Conservation (phyloP, 768 basidiomycete genomes). For the Paxillus rubicundulus region DNA sequence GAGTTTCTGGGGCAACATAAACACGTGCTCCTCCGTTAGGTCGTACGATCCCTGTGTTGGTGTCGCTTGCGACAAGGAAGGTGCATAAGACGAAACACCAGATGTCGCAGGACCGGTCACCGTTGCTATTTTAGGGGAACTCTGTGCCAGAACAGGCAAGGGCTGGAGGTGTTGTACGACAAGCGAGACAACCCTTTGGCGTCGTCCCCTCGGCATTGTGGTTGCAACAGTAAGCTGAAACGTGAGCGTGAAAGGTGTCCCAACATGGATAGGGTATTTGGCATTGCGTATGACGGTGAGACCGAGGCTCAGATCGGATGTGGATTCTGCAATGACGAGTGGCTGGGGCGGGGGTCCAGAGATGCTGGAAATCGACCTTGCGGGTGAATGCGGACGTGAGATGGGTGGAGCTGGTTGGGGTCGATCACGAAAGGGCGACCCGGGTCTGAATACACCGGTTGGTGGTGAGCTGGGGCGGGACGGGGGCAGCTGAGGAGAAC, state of each 20-base stretch:
- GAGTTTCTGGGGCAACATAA: constrained; percentile 12
- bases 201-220: constrained; percentile 33
- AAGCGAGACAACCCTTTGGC: constrained; percentile 45
- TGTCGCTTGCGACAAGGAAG: constrained; percentile 2
- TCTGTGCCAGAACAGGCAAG: constrained; percentile 26
- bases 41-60: constrained; percentile 3
- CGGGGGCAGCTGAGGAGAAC: constrained; percentile 53
- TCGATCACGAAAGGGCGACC: constrained; percentile 41
- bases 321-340: constrained; percentile 15
- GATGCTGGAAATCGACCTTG: constrained; percentile 24
- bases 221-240: constrained; percentile 54
- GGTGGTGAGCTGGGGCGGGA: constrained; percentile 61
- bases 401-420: constrained; percentile 25
- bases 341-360: constrained; percentile 18
- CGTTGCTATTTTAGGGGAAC: constrained; percentile 3
- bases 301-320: constrained; percentile 52
- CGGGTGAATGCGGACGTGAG: constrained; percentile 31
- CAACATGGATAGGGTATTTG: constrained; percentile 42
- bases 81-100: constrained; percentile 8
- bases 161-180: constrained; percentile 67
- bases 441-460: constrained; percentile 41
- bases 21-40: constrained; percentile 4
- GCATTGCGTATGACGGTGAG: constrained; percentile 53
- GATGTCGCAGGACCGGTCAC: constrained; percentile 2
- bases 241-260: constrained; percentile 58